Evolutionary conservation across 208 protist species (phyloP).

Genomic region (Leishmania lainsoni): DNA sequence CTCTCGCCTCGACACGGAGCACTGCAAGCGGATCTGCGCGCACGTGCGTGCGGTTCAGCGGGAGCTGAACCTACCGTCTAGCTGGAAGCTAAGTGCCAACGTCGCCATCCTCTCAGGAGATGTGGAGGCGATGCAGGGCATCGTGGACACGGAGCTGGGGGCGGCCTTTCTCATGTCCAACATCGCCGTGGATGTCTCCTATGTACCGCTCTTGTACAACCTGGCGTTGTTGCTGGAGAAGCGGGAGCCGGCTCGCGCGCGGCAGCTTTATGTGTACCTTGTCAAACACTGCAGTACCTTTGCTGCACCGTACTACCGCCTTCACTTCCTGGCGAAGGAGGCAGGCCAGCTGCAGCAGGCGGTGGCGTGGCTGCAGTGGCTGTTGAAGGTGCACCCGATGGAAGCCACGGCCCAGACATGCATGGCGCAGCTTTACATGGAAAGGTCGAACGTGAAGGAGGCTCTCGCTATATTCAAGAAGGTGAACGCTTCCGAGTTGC

Average conservation of each 20-base stretch:
- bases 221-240: slow-evolving; percentile 69
- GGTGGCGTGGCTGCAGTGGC: slow-evolving; percentile 80
- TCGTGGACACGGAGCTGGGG: slow-evolving; percentile 76
- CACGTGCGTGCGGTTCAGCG: slow-evolving; percentile 54
- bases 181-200: slow-evolving; percentile 31
- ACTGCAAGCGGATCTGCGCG: slow-evolving; percentile 38
- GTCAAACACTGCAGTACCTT: slow-evolving; percentile 82
- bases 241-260: slow-evolving; percentile 41
- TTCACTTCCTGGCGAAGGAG: slow-evolving; percentile 63
- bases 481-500: slow-evolving; percentile 34
- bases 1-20: slow-evolving; percentile 59
- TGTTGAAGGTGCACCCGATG: slow-evolving; percentile 65
- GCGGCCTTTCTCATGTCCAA: slow-evolving; percentile 49
- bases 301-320: slow-evolving; percentile 67
- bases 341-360: slow-evolving; percentile 61
- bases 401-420: slow-evolving; percentile 57
- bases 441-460: slow-evolving; percentile 39
- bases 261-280: slow-evolving; percentile 78
- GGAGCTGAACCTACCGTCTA: slow-evolving; percentile 40
- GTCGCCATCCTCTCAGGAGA: slow-evolving; percentile 58
- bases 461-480: slow-evolving; percentile 52
- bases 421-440: slow-evolving; percentile 68
- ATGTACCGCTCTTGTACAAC: slow-evolving; percentile 86
- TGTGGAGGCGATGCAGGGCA: slow-evolving; percentile 60
- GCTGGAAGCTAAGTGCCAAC: slow-evolving; percentile 73